Evolutionary conservation across 164 flowering plant species (phyloP).

Genomic region (Protea cynaroides): DNA sequence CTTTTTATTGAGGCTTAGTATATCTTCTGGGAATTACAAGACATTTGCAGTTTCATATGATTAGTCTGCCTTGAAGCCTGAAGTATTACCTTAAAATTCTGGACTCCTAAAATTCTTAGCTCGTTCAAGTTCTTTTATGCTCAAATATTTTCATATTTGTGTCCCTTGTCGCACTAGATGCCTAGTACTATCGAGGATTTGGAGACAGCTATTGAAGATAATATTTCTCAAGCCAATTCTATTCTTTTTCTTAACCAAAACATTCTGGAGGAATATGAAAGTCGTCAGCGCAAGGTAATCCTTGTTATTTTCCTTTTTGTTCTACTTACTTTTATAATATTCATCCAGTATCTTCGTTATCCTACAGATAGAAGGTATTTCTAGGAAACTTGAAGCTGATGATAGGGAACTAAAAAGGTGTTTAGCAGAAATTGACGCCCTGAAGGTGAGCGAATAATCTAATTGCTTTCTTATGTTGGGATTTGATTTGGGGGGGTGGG

Average conservation of each 20-base stretch:
- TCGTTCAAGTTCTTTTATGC: too few species aligned
- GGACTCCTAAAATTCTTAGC: not conserved
- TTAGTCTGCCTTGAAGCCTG: not conserved
- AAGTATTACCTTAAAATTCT: too few species aligned
- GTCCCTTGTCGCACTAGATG: slow-evolving; percentile 47
- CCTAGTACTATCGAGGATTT: slow-evolving; percentile 89
- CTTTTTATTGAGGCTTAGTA: too few species aligned
- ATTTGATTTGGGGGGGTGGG: not conserved
- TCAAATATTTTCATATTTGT: not conserved
- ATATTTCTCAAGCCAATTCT: slow-evolving; percentile 75
- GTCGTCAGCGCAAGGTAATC: slow-evolving; percentile 55
- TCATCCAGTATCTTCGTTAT: slow-evolving; percentile 7
- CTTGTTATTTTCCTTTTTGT: not conserved
- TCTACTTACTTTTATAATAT: not conserved
- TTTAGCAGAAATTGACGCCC: slow-evolving; percentile 45
- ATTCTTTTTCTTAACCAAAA: slow-evolving; percentile 74
- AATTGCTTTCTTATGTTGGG: not conserved
- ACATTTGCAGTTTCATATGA: not conserved
- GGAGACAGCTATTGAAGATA: slow-evolving; percentile 82
- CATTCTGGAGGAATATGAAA: slow-evolving; percentile 77
- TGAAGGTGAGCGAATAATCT: slow-evolving; percentile 45
- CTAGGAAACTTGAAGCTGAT: slow-evolving; percentile 47
- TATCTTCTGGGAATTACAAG: not conserved
- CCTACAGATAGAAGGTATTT: slow-evolving; percentile 54
- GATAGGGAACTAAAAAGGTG: slow-evolving; percentile 34